Evolutionary conservation across 495 filamentous ascomycete genomes (phyloP).

Genomic region (Penicillium herquei): DNA sequence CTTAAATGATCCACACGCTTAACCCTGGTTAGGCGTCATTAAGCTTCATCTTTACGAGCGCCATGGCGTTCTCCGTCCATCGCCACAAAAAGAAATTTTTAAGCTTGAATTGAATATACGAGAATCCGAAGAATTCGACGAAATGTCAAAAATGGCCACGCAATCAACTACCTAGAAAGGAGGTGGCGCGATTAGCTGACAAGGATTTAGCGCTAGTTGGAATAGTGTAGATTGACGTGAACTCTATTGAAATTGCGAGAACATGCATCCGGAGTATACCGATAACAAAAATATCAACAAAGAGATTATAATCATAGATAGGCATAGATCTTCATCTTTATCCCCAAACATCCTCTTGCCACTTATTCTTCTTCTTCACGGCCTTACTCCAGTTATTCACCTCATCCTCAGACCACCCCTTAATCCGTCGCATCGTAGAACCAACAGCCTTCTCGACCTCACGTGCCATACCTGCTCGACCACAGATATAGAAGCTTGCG

Average conservation of each 20-base stretch:
- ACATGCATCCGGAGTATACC: too few species aligned
- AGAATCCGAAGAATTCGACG: too few species aligned
- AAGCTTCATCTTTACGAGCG: too few species aligned
- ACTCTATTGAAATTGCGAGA: neutral
- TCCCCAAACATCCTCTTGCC: conserved; percentile 50
- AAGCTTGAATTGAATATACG: too few species aligned
- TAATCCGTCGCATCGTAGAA: conserved; percentile 22
- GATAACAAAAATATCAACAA: neutral
- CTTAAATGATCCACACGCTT: too few species aligned
- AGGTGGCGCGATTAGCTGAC: too few species aligned
- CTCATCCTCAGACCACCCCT: conserved; percentile 36
- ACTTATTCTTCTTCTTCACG: conserved; percentile 46
- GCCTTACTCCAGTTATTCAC: conserved; percentile 41
- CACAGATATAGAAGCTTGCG: conserved; percentile 51
- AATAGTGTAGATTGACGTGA: neutral
- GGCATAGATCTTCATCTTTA: neutral
- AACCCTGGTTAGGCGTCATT: too few species aligned
- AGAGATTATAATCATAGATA: neutral
- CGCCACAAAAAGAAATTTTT: too few species aligned
- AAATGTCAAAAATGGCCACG: too few species aligned
- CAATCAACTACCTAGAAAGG: too few species aligned
- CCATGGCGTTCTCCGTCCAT: too few species aligned
- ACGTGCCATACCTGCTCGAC: conserved; percentile 49
- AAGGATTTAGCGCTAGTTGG: too few species aligned
- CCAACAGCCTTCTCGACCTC: conserved; percentile 45